These are phyloP conservation scores for Ziziphus jujuba DNA, from an alignment of 306 rosid species.

Conservation along the genomic window DNA sequence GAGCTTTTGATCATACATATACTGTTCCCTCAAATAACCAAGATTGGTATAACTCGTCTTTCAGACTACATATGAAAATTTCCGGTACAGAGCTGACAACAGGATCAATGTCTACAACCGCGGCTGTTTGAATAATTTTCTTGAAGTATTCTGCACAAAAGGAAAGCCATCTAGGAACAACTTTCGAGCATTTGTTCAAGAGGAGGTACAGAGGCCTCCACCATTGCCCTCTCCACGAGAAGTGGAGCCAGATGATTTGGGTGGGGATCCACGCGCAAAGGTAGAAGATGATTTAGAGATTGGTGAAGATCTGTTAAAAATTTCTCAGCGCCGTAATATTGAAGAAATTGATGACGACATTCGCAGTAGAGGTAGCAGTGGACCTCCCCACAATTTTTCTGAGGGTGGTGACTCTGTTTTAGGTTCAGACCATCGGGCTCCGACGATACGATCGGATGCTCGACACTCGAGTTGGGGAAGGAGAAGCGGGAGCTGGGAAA, in stretches of 20 bases:
- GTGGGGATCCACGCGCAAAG: slow-evolving; percentile 73
- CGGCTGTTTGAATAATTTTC: slow-evolving; percentile 76
- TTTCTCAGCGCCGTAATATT: slow-evolving; percentile 83
- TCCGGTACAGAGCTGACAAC: slow-evolving; percentile 77
- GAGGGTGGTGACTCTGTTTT: slow-evolving; percentile 69
- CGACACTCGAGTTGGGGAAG: slow-evolving; percentile 85
- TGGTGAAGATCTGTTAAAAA: slow-evolving; percentile 87
- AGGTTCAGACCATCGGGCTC: slow-evolving; percentile 74
- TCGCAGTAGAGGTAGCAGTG: slow-evolving; percentile 69
- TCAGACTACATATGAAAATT: slow-evolving; percentile 94
- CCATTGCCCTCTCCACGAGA: slow-evolving; percentile 37
- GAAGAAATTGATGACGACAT: slow-evolving; percentile 76
- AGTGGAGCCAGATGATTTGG: slow-evolving; percentile 47
- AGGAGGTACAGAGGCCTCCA: slow-evolving; percentile 57
- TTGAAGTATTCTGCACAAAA: slow-evolving; percentile 79
- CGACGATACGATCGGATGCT: slow-evolving; percentile 67
- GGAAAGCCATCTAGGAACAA: slow-evolving; percentile 74
- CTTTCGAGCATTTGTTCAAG: slow-evolving; percentile 72
- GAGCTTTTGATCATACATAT: neutral
- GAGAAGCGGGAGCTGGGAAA: slow-evolving; percentile 82
- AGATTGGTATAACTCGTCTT: slow-evolving; percentile 5
- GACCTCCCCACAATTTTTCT: slow-evolving; percentile 46
- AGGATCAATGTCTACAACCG: slow-evolving; percentile 69
- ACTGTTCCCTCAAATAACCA: neutral
- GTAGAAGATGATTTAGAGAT: slow-evolving; percentile 88